phyloP scores from a whole-genome alignment of 2,329 filamentous ascomycete species.

The Arthrobotrys megalospora region DNA sequence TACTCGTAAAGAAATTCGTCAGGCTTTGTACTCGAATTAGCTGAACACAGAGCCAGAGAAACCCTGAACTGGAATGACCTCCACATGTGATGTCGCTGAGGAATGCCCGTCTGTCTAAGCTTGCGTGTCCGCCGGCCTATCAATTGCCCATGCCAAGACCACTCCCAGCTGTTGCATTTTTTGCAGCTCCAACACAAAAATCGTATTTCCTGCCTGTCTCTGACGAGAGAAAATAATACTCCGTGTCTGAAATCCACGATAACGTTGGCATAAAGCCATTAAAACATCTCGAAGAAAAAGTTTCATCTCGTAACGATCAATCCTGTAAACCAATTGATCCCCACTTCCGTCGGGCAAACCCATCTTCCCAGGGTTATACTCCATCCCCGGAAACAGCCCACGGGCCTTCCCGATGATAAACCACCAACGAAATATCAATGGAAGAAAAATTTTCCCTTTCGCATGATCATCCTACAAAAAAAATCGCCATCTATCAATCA shows the following conservation, averaged over 20 bases:
- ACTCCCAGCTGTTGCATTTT: conserved; percentile 49
- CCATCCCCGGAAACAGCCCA: not conserved
- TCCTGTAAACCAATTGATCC: not conserved
- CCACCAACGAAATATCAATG: not conserved
- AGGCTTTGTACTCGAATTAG: not conserved
- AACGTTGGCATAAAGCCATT: conserved; percentile 2
- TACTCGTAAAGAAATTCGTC: conserved; percentile 12
- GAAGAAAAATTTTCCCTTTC: not conserved
- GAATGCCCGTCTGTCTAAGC: conserved; percentile 46
- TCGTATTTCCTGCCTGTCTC: too few species aligned
- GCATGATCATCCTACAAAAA: not conserved
- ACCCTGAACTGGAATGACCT: not conserved
- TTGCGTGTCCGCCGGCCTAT: conserved; percentile 52
- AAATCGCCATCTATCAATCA: conserved; percentile 6
- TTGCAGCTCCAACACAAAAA: conserved; percentile 31
- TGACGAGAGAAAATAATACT: not conserved
- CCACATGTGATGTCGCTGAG: conserved; percentile 45
- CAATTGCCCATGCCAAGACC: conserved; percentile 45
- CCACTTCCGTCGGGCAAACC: conserved; percentile 20
- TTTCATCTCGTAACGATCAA: conserved; percentile 30
- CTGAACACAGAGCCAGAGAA: not conserved
- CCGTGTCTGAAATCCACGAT: conserved; percentile 9
- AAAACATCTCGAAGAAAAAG: not conserved
- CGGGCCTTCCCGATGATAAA: not conserved
- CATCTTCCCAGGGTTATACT: not conserved